Evolutionary conservation across 495 filamentous ascomycete species (phyloP), one percentile per base, ranked within the genome.

Genomic region (Lophium mytilinum): DNA sequence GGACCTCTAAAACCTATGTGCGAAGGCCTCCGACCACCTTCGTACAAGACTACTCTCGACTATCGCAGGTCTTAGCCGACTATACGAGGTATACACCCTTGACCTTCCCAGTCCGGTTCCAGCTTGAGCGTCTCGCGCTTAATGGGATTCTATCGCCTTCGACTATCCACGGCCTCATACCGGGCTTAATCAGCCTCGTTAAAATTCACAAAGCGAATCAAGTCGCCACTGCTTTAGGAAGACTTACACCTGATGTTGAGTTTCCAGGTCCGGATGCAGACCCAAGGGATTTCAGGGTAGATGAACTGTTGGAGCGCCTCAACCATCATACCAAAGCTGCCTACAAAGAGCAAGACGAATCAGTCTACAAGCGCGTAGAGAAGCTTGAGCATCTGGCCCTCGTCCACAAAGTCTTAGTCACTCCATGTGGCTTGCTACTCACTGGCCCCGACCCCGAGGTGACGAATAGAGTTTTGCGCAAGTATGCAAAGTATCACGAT

Each of bases 381-480:
- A 11, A 40, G 9, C 56, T 21, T 24, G 18, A 47, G 18, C 36
- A 58, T 41, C 37, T 58, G 12, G 40, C 49, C 4, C n/a, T 62
- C 30, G 75, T 90, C 37, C 79, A 84, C 52, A 79, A 81, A 30
- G 81, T 76, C 9, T 73, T 71, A n/a, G 78, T 91, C 30, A 88
- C 86, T 0, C 89, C 89, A 0, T 73, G 79, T n/a, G 78, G 82
- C 1, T 78, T 83, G 37, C 80, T 75, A n/a, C 74, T 90, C 14
- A 77, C 79, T 30, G 89, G 89, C 0, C 88, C 88, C 1, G 81
- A 83, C 37, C 68, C 78, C 1, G 89, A 91, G 69, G 73, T 76
- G 3, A 83, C 78, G 61, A 94, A 94, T 65, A 77, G 89, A 11
- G 80, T 92, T 1, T 72, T 94, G 4, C 78, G 89, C 34, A 84